Evolutionary conservation across 2,329 filamentous ascomycete genomes (phyloP), one percentile per base, ranked within the genome.

Genomic region (Akanthomyces lecanii): DNA sequence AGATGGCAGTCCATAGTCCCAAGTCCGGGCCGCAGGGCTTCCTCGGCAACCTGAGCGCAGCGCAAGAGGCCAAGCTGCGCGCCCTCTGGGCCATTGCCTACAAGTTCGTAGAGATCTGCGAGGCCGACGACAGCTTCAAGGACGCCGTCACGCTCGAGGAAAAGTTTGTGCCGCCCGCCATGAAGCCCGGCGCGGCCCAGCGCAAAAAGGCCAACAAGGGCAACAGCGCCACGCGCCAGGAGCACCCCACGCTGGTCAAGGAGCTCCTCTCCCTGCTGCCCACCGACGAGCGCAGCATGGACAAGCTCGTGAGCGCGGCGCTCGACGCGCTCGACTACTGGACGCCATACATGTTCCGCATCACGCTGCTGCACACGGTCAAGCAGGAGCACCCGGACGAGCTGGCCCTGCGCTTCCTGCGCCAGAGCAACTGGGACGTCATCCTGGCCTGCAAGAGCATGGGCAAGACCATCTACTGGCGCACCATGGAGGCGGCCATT

Each of bases 311-410:
- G 50, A 92, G 91, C 75, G 85, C 90, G 50, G 96, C 91, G 75
- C 84, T 90, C 69, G 85, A 92, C 44, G 90, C 91, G 0, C 76
- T 97, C 7, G 86, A 88, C 54, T 89, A 84, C 65, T 83, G 88
- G 70, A 82, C 86, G 0, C 90, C 92, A 1, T 90, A 93, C 68
- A 82, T 88, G 62, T 83, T 97, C 66, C 85, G 91, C 61, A 79
- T 81, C 14, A 87, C 91, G 0, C 89, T 96, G 72, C 96, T 92
- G 92, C 84, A 79, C 67, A 94, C 96, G 90, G 85, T 92, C 64
- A 97, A 97, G 78, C 88, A 92, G 70, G 93, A 97, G 73, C 85
- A 96, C 72, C 92, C 93, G 0, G 92, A 97, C 76, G 88, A 87
- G 5, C 78, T 94, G 25, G 77, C 92, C 12, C 78, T 95, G 61